These are phyloP conservation scores for Diaporthe citri DNA, from an alignment of 2,329 filamentous ascomycete species.

Conservation along the genomic window DNA sequence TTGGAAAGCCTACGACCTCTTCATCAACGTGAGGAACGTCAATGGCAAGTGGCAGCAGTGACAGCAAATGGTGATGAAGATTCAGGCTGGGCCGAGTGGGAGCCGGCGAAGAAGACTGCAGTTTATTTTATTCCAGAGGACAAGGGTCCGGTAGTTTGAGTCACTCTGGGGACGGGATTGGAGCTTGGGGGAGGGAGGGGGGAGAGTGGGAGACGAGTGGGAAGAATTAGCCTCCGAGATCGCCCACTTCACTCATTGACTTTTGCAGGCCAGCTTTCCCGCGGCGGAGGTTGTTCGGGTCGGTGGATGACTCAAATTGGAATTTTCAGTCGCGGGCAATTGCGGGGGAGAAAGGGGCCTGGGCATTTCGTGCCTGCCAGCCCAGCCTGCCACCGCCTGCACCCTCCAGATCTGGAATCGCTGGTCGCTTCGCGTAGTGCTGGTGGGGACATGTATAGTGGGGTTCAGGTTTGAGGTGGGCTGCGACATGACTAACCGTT, in stretches of 20 bases:
- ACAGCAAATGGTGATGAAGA: slow-evolving; percentile 5
- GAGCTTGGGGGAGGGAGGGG: background rate
- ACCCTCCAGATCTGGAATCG: background rate
- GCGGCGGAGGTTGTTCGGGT: slow-evolving; percentile 5
- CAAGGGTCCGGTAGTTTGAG: slow-evolving; percentile 11
- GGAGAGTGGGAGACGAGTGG: too few relatives aligned
- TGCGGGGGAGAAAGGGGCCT: slow-evolving; percentile 16
- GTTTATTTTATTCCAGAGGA: slow-evolving; percentile 10
- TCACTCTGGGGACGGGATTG: background rate
- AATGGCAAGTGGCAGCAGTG: slow-evolving; percentile 19
- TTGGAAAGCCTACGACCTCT: slow-evolving; percentile 1
- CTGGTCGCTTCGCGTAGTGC: background rate
- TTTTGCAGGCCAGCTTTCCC: background rate
- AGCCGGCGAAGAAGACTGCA: slow-evolving; percentile 20
- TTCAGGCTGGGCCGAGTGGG: slow-evolving; percentile 5
- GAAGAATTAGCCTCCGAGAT: slow-evolving; percentile 26
- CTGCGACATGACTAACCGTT: background rate
- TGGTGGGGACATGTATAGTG: background rate
- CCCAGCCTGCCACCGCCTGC: background rate
- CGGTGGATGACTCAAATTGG: slow-evolving; percentile 20
- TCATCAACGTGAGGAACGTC: slow-evolving; percentile 19
- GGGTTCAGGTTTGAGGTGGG: slow-evolving; percentile 17
- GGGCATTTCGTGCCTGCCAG: background rate
- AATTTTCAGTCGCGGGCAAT: slow-evolving; percentile 17
- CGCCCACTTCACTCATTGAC: slow-evolving; percentile 11